Evolutionary conservation across 176 grass and related monocot species (phyloP).

Genomic region (Musa schizocarpa): DNA sequence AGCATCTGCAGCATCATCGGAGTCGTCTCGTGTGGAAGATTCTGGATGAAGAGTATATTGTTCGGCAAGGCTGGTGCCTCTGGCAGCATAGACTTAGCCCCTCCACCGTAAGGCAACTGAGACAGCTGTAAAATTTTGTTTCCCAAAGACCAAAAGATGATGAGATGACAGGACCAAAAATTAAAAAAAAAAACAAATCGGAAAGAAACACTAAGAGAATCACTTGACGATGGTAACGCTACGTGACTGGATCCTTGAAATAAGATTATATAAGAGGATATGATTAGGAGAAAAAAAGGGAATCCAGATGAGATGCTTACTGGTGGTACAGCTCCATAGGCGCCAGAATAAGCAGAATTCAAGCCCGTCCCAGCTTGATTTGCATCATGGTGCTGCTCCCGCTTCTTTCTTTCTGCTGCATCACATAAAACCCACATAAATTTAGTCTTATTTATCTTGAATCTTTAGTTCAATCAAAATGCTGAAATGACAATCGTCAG

Average conservation of each 20-base stretch:
- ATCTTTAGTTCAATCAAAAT: too few relatives aligned
- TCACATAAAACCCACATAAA: constrained; percentile 17
- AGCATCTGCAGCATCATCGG: constrained; percentile 86
- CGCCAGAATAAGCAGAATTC: constrained; percentile 55
- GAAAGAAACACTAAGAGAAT: too few relatives aligned
- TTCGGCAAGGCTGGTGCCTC: constrained; percentile 81
- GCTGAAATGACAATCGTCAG: too few relatives aligned
- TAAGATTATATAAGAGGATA: not conserved
- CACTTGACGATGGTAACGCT: too few relatives aligned
- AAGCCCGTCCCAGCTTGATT: constrained; percentile 50
- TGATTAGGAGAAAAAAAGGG: constrained; percentile 9
- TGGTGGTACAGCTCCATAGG: constrained; percentile 73
- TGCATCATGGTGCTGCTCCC: constrained; percentile 64
- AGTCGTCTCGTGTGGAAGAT: constrained; percentile 70
- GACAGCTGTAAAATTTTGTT: constrained; percentile 34
- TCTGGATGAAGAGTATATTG: constrained; percentile 87
- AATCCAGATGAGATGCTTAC: constrained; percentile 29
- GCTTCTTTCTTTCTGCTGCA: constrained; percentile 83
- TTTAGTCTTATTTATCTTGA: not conserved
- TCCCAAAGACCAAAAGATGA: not conserved
- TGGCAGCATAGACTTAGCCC: constrained; percentile 53
- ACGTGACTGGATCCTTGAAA: not conserved
- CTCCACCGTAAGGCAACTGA: constrained; percentile 54
- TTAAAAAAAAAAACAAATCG: too few relatives aligned
- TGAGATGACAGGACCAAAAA: not conserved